Conservation (phyloP, 371 early-diverging fungal species). For the Saksenaea oblongispora region DNA sequence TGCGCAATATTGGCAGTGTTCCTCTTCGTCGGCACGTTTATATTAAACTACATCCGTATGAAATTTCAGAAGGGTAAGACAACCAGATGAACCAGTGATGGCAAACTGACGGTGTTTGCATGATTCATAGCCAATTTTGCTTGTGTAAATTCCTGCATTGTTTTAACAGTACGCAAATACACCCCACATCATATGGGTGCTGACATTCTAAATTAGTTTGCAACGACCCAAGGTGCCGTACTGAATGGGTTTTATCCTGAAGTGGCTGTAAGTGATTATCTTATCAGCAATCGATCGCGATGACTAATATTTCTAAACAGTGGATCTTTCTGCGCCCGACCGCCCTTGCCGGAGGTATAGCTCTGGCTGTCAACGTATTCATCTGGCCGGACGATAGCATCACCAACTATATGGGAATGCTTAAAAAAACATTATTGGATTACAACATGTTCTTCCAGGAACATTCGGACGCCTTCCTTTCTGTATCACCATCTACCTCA, state of each 20-base stretch:
- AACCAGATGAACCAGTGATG: neutral
- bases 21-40: constrained; percentile 34
- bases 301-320: constrained; percentile 5
- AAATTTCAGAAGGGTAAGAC: constrained; percentile 30
- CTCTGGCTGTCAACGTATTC: constrained; percentile 25
- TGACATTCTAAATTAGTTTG: constrained; percentile 14
- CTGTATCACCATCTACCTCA: neutral
- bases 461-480: constrained; percentile 28
- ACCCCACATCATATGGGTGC: neutral
- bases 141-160: constrained; percentile 32
- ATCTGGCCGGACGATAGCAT: constrained; percentile 43
- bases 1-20: constrained; percentile 34
- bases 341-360: constrained; percentile 25
- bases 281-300: neutral
- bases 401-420: constrained; percentile 23
- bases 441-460: constrained; percentile 33
- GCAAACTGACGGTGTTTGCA: neutral
- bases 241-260: constrained; percentile 15
- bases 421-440: constrained; percentile 18
- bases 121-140: constrained; percentile 35
- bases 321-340: constrained; percentile 32
- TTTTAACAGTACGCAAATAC: constrained; percentile 22
- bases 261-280: constrained; percentile 20
- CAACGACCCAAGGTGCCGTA: constrained; percentile 26
- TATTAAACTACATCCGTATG: constrained; percentile 28